Evolutionary conservation across 371 early-diverging fungal genomes (phyloP), one percentile per base, ranked within the genome.

Genomic region (Mucor lusitanicus): DNA sequence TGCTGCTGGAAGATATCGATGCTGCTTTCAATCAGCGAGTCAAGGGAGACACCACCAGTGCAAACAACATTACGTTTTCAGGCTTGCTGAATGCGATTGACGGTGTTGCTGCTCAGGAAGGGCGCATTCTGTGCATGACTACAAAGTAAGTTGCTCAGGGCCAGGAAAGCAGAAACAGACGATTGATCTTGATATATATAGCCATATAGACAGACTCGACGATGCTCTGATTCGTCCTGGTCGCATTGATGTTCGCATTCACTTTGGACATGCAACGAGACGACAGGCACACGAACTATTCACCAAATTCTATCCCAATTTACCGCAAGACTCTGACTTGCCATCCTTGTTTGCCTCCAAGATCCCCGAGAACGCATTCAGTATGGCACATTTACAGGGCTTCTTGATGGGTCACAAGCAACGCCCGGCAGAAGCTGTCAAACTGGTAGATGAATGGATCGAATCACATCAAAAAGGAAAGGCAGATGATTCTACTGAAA

Each of bases 1-100:
- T 99, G 25, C 77, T 99, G 66, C 88, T 99, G 39, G 99, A 99
- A 75, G 99, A 99, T 71, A 90, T 99, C n/a, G 99, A 99, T 69
- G 97, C 99, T 0, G 98, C 99, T 1, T 98, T 98, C 69, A 74
- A 87, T 23, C 86, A 81, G 70, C 79, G 80, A 62, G 59, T 76
- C 32, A 71, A 81, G 68, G 75, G 76, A 32, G 73, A 78, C 58
- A 61, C 63, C 15, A 67, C 68, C 2, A 54, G 61, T 44, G 32
- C 73, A 28, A 70, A 83, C 68, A 72, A 77, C 11, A 70, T 88
- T 65, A 87, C 84, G 25, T 90, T 84, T 72, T 90, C 86, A 73
- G 81, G 81, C 33, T 74, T 94, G 13, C 79, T 95, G 37, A 94
- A 95, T 69, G 92, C 93, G 23, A 82, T 95, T 54, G 96, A 95